Conservation (phyloP, 2,329 filamentous ascomycete species). For the Colletotrichum sp. region DNA sequence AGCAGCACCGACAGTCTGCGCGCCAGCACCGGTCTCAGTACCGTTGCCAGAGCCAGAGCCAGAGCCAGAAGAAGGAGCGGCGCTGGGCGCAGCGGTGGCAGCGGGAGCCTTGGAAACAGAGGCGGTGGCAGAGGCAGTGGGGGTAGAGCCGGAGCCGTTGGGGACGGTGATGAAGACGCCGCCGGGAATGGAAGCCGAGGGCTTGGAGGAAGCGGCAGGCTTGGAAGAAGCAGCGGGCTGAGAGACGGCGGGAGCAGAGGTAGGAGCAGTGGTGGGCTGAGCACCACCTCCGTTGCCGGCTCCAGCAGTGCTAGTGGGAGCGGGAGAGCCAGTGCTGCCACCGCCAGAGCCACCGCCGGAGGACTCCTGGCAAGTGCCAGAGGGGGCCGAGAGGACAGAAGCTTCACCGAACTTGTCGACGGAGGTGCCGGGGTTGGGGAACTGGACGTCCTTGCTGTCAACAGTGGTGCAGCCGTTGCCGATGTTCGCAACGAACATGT, state of each 20-base stretch:
- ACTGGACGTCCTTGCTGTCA: too few relatives aligned
- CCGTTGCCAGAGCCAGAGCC: conserved; percentile 6
- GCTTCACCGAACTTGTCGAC: neutral
- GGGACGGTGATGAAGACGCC: conserved; percentile 46
- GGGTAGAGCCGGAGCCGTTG: conserved; percentile 15
- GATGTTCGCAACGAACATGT: conserved; percentile 77
- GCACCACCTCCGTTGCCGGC: neutral
- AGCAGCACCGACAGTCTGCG: conserved; percentile 44
- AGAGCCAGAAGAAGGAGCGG: neutral
- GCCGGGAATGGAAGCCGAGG: conserved; percentile 30
- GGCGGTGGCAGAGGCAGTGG: conserved; percentile 11
- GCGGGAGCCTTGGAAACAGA: conserved; percentile 22
- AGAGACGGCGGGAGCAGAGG: conserved; percentile 24
- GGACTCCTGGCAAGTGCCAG: too few relatives aligned
- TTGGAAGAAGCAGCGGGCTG: conserved; percentile 17
- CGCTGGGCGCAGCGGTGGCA: neutral
- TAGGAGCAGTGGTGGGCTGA: conserved; percentile 1
- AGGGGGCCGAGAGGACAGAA: too few relatives aligned
- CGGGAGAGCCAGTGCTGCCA: neutral
- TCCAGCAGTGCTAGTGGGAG: neutral
- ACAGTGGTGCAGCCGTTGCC: too few relatives aligned
- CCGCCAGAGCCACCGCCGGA: too few relatives aligned
- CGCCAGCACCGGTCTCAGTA: conserved; percentile 28
- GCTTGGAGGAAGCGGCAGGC: conserved; percentile 23
- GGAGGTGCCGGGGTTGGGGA: neutral